Evolutionary conservation across 371 early-diverging fungal genomes (phyloP).

Genomic region (Apophysomyces trapeziformis): DNA sequence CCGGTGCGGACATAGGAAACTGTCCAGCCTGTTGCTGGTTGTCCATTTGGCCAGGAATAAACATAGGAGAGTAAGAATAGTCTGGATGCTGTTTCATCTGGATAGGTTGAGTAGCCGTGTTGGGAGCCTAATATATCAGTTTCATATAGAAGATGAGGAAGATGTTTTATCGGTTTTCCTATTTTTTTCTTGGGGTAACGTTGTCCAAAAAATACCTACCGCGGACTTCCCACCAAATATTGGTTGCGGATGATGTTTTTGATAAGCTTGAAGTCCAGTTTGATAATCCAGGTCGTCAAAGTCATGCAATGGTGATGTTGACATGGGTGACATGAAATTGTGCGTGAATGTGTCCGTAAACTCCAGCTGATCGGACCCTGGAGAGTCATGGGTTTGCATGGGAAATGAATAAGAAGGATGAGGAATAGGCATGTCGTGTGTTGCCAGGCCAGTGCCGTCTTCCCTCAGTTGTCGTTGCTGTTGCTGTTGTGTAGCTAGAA

Average conservation of each 20-base stretch:
- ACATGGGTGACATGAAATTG: conserved; percentile 14
- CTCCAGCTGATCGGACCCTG: conserved; percentile 5
- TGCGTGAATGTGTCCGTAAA: conserved; percentile 10
- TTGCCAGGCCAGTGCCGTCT: not conserved
- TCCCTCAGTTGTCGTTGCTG: conserved; percentile 3
- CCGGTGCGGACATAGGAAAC: conserved; percentile 52
- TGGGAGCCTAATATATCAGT: conserved; percentile 2
- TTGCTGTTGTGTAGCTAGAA: conserved; percentile 17
- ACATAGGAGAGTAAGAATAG: conserved; percentile 12
- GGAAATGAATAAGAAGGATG: conserved; percentile 9
- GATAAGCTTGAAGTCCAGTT: conserved; percentile 10
- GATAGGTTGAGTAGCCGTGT: conserved; percentile 11
- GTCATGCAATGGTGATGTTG: conserved; percentile 15
- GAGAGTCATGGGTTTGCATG: conserved; percentile 5
- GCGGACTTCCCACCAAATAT: conserved; percentile 2
- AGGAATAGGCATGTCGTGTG: not conserved
- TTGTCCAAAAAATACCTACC: not conserved
- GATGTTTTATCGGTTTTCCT: no score
- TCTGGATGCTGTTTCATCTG: conserved; percentile 16
- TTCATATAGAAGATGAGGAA: no score
- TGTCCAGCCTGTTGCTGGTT: not conserved
- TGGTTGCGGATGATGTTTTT: conserved; percentile 12
- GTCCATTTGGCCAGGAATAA: not conserved
- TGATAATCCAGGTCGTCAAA: conserved; percentile 28
- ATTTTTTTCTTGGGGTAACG: no score